A percentile compares a stretch with the other conserved stretches of the same genome.
These are phyloP conservation scores for Colletotrichum navitas DNA, from an alignment of 2,329 filamentous ascomycete species.

Conservation along the genomic window DNA sequence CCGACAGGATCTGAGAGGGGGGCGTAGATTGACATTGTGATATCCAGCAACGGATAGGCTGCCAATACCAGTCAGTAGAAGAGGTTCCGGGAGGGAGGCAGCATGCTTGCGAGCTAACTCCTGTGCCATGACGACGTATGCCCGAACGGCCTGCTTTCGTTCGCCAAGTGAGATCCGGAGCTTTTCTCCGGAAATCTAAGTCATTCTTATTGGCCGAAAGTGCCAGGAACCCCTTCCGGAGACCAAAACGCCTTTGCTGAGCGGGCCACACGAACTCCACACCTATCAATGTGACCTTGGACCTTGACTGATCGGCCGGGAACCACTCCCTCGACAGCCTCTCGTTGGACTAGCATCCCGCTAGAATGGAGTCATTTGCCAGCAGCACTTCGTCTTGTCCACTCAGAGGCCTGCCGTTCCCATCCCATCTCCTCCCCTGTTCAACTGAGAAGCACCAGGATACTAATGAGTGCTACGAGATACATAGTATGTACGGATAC, in stretches of 20 bases:
- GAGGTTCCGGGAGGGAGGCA: not conserved
- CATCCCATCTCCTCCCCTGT: not conserved
- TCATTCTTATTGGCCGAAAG: not conserved
- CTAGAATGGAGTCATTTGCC: not conserved
- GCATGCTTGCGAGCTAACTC: not conserved
- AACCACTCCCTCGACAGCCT: not conserved
- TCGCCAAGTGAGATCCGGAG: conserved; percentile 22
- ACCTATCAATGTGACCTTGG: not conserved
- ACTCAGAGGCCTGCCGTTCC: conserved; percentile 7
- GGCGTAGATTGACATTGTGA: not conserved
- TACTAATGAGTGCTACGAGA: no score
- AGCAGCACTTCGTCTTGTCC: not conserved
- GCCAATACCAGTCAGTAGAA: not conserved
- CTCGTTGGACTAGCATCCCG: not conserved
- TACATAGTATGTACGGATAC: no score
- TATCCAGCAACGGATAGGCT: not conserved
- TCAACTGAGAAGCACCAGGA: no score
- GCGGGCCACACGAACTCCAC: not conserved
- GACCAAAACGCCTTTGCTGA: not conserved
- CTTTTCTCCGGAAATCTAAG: not conserved
- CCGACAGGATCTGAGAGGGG: not conserved
- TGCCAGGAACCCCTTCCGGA: not conserved
- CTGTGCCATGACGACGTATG: conserved; percentile 30
- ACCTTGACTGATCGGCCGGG: conserved; percentile 11
- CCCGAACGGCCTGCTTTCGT: conserved; percentile 27